A percentile compares a stretch with the other conserved stretches of the same genome.
phyloP scores from a whole-genome alignment of 352 stramenopile species.

The Discostella stelligera region DNA sequence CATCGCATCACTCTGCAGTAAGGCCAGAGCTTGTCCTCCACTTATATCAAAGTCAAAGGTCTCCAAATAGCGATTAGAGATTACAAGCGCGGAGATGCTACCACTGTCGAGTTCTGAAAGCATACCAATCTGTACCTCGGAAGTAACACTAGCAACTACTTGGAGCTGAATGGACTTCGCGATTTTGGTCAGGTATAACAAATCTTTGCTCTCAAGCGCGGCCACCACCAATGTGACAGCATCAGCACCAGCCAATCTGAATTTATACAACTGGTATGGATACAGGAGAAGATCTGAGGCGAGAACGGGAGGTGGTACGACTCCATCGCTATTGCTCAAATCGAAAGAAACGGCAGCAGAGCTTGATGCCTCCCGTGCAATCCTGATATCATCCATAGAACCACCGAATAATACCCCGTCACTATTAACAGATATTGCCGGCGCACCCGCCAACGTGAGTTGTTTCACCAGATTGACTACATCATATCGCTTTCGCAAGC shows the following conservation, averaged over 20 bases:
- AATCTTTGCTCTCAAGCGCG: constrained; percentile 69
- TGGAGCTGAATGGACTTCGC: constrained; percentile 66
- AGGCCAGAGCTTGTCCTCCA: constrained; percentile 63
- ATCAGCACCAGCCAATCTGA: constrained; percentile 74
- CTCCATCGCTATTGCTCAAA: constrained; percentile 54
- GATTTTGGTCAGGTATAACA: constrained; percentile 82
- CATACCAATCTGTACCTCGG: constrained; percentile 59
- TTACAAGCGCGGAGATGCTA: constrained; percentile 57
- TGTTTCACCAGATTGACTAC: constrained; percentile 69
- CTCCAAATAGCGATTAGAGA: constrained; percentile 78
- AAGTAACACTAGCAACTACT: constrained; percentile 66
- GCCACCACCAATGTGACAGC: constrained; percentile 74
- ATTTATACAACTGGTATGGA: constrained; percentile 82
- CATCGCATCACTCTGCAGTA: constrained; percentile 69
- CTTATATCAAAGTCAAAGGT: constrained; percentile 73
- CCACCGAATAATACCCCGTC: constrained; percentile 76
- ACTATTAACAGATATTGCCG: constrained; percentile 73
- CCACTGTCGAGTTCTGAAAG: constrained; percentile 41
- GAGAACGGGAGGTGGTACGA: constrained; percentile 68
- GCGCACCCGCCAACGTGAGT: constrained; percentile 51
- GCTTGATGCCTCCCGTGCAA: constrained; percentile 51
- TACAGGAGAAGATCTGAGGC: constrained; percentile 80
- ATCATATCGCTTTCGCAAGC: constrained; percentile 75
- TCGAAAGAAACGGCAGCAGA: constrained; percentile 48
- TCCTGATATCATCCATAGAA: constrained; percentile 70